Percentiles rank a stretch among this genome's conserved stretches.
These are phyloP conservation scores for Plasmodiophora brassicae DNA, from an alignment of 208 protist genomes.

Conservation along the genomic window DNA sequence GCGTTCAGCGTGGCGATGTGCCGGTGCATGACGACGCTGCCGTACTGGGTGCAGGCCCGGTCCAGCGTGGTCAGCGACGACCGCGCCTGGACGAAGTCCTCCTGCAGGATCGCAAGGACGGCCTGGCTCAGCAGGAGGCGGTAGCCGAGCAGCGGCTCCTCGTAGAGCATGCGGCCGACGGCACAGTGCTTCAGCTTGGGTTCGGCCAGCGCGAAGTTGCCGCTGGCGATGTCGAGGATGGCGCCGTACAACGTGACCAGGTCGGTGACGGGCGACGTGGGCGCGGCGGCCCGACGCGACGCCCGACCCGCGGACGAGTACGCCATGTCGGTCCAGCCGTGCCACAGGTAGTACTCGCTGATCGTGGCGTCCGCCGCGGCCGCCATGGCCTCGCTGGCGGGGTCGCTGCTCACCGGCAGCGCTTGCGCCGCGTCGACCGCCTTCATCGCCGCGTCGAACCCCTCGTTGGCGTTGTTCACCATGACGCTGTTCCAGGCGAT, in stretches of 20 bases:
- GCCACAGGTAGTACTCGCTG: neutral
- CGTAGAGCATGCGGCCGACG: neutral
- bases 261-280: too few species aligned
- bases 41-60: neutral
- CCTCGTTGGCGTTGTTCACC: neutral
- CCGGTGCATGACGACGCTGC: neutral
- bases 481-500: neutral
- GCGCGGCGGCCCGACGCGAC: too few species aligned
- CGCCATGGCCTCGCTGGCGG: too few species aligned
- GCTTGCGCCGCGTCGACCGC: neutral
- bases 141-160: neutral
- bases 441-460: neutral
- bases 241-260: neutral
- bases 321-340: neutral
- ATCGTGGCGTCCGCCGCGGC: neutral
- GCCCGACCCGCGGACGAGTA: neutral
- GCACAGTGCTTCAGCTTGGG: neutral
- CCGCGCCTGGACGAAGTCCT: neutral
- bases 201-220: slow-evolving; percentile 1
- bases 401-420: neutral
- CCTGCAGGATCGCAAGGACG: neutral
- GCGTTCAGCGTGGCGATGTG: neutral
- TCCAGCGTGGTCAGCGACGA: neutral
- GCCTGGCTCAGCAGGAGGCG: neutral
- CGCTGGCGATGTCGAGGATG: neutral